Evolutionary conservation across 2,329 filamentous ascomycete species (phyloP).

Genomic region (Coniochaeta ligniaria): DNA sequence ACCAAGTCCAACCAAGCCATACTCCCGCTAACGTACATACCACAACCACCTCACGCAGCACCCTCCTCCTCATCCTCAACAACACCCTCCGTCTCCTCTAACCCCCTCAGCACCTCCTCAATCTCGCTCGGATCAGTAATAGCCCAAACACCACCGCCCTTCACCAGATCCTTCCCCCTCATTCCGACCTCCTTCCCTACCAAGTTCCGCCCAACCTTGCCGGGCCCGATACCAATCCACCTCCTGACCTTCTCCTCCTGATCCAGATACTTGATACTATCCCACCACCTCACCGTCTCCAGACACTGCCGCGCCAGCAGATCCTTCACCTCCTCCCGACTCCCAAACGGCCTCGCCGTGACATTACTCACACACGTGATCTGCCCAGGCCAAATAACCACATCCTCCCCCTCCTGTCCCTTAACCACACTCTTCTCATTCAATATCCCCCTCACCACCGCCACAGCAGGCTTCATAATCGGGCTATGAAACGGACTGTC

Average conservation of each 20-base stretch:
- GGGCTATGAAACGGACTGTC: slow-evolving; percentile 89
- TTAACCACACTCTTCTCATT: slow-evolving; percentile 46
- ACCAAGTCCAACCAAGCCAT: not conserved
- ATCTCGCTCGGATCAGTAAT: slow-evolving; percentile 75
- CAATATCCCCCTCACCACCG: slow-evolving; percentile 64
- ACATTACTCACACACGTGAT: slow-evolving; percentile 85
- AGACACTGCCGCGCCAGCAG: slow-evolving; percentile 73
- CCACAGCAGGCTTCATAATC: slow-evolving; percentile 79
- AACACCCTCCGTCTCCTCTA: slow-evolving; percentile 56
- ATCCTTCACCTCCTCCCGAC: slow-evolving; percentile 68
- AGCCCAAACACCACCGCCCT: slow-evolving; percentile 89
- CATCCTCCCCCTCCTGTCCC: slow-evolving; percentile 49
- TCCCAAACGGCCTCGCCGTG: slow-evolving; percentile 68
- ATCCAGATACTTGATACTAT: slow-evolving; percentile 83
- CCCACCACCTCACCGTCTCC: slow-evolving; percentile 94
- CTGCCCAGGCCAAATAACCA: slow-evolving; percentile 66
- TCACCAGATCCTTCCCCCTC: slow-evolving; percentile 67
- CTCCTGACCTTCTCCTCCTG: slow-evolving; percentile 72
- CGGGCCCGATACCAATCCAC: slow-evolving; percentile 89
- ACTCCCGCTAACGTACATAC: not conserved
- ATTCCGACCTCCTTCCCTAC: slow-evolving; percentile 95
- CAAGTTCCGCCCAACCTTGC: slow-evolving; percentile 86
- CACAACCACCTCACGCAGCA: not conserved
- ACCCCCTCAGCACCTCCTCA: slow-evolving; percentile 56
- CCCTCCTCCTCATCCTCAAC: slow-evolving; percentile 21